Evolutionary conservation across 805 yeast species (phyloP).

Genomic region (Diddensiella caesifluorescens): DNA sequence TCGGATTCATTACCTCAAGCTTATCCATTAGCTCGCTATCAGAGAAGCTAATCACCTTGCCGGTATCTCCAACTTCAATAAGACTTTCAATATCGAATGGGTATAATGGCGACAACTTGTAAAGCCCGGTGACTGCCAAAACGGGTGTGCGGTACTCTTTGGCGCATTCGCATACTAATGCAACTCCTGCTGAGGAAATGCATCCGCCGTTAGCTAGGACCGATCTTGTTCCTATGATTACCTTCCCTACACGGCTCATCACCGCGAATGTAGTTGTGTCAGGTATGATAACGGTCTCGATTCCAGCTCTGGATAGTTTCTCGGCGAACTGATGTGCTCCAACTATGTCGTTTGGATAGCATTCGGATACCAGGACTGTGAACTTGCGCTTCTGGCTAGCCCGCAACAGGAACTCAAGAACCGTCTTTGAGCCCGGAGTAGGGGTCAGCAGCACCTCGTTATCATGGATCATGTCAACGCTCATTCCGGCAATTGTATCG

Average conservation of each 20-base stretch:
- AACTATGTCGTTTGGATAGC: slow-evolving; percentile 81
- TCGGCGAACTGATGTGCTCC: slow-evolving; percentile 76
- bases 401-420: slow-evolving; percentile 74
- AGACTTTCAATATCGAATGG: slow-evolving; percentile 82
- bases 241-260: slow-evolving; percentile 97
- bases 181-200: slow-evolving; percentile 81
- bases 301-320: slow-evolving; percentile 73
- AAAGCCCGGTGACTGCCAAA: slow-evolving; percentile 88
- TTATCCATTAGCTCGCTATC: slow-evolving; percentile 64
- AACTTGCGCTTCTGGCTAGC: slow-evolving; percentile 88
- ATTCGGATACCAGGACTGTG: slow-evolving; percentile 83
- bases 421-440: slow-evolving; percentile 90
- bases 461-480: slow-evolving; percentile 91
- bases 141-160: slow-evolving; percentile 95
- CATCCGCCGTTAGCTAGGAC: slow-evolving; percentile 97
- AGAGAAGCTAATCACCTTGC: slow-evolving; percentile 75
- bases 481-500: slow-evolving; percentile 86
- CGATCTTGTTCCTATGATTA: slow-evolving; percentile 83
- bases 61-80: slow-evolving; percentile 88
- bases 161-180: slow-evolving; percentile 92
- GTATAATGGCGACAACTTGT: slow-evolving; percentile 86
- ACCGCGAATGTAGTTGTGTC: slow-evolving; percentile 91
- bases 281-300: slow-evolving; percentile 86
- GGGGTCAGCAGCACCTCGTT: slow-evolving; percentile 69
- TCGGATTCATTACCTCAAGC: slow-evolving; percentile 79